Evolutionary conservation across 2,329 filamentous ascomycete species (phyloP).

Genomic region (Fusarium odoratissimum): DNA sequence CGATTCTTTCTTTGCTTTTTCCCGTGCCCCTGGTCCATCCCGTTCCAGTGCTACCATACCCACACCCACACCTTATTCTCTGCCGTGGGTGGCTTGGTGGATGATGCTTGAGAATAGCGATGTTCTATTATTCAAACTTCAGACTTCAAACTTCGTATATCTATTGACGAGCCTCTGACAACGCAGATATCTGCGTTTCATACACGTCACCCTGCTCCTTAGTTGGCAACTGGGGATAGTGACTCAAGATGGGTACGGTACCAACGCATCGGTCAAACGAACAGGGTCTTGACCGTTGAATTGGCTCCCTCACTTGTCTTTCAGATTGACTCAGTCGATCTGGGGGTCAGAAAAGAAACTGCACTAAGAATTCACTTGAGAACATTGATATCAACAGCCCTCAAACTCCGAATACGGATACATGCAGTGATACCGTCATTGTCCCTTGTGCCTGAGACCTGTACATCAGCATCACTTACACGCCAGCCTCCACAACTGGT

Average conservation of each 20-base stretch:
- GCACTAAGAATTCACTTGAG: neutral
- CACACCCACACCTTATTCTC: constrained; percentile 21
- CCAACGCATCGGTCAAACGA: neutral
- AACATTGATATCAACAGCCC: neutral
- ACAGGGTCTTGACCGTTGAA: constrained; percentile 1
- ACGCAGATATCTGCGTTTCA: constrained; percentile 14
- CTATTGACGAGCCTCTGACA: constrained; percentile 10
- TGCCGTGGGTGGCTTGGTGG: neutral
- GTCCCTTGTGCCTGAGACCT: neutral
- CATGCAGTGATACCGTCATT: neutral
- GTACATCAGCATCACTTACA: neutral
- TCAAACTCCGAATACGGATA: constrained; percentile 6
- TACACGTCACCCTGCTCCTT: constrained; percentile 33
- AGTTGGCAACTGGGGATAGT: constrained; percentile 6
- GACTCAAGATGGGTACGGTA: constrained; percentile 1
- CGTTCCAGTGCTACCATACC: constrained; percentile 33
- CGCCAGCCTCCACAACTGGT: neutral
- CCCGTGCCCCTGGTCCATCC: constrained; percentile 35
- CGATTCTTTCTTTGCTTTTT: constrained; percentile 43
- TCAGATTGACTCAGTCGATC: constrained; percentile 8
- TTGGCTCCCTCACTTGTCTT: constrained; percentile 19
- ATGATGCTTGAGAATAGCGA: neutral
- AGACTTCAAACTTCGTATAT: neutral
- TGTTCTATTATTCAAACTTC: neutral
- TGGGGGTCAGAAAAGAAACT: neutral